A percentile compares a stretch with the other conserved stretches of the same genome.
These are phyloP conservation scores for Calonectria fujianensis DNA, from an alignment of 2,329 filamentous ascomycete species.

Conservation along the genomic window DNA sequence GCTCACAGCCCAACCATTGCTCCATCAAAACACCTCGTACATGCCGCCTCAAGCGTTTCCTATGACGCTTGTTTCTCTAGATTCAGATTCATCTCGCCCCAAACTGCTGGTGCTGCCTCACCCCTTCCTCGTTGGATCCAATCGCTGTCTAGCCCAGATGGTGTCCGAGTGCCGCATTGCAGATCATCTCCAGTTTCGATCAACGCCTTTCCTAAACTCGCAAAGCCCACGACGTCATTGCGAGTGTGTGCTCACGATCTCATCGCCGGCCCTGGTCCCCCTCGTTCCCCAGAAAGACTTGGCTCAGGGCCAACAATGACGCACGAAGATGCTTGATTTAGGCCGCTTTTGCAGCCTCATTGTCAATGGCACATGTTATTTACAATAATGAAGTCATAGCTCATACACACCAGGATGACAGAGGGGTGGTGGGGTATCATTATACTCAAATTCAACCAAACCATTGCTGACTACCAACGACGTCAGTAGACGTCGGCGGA, in stretches of 20 bases:
- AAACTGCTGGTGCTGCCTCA: conserved; percentile 44
- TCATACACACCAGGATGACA: conserved; percentile 31
- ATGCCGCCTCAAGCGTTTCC: conserved; percentile 45
- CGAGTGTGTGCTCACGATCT: conserved; percentile 49
- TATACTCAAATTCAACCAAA: conserved; percentile 34
- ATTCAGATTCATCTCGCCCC: conserved; percentile 37
- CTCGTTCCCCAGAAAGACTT: conserved; percentile 32
- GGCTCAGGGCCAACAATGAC: conserved; percentile 32
- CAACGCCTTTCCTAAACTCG: conserved; percentile 56
- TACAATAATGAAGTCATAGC: conserved; percentile 51
- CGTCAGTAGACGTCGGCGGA: conserved; percentile 12
- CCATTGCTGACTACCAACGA: conserved; percentile 27
- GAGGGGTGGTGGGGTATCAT: conserved; percentile 40
- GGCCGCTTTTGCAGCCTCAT: conserved; percentile 30
- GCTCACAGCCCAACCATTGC: conserved; percentile 22
- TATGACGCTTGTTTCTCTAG: conserved; percentile 37
- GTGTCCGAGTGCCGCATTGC: conserved; percentile 46
- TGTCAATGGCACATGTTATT: conserved; percentile 23
- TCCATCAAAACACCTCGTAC: background rate
- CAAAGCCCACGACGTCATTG: conserved; percentile 51
- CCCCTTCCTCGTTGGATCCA: conserved; percentile 40
- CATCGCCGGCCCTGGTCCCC: conserved; percentile 48
- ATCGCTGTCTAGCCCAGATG: conserved; percentile 46
- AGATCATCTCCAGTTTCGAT: conserved; percentile 59
- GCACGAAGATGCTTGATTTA: conserved; percentile 32